Evolutionary conservation across 345 rosid genomes (phyloP), one percentile per base, ranked within the genome.

Genomic region (Corchorus olitorius): DNA sequence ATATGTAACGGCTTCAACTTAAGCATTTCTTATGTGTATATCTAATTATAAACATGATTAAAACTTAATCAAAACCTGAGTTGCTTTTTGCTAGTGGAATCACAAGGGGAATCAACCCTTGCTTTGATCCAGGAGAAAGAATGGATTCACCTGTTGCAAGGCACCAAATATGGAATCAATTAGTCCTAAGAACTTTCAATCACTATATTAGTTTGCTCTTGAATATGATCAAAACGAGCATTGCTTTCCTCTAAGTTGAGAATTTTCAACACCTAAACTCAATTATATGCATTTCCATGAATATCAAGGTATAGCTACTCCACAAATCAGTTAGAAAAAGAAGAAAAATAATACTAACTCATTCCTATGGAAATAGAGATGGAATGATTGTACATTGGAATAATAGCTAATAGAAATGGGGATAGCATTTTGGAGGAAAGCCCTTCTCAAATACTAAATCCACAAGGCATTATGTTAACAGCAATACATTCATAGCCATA

Each of bases 111-210:
- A 91, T 86, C 46, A 89, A 73, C 15, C 96, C 93, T 80, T 87
- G 81, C 88, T 83, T 91, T n/a, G 90, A 83, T 83, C 92, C 89
- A 58, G 97, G 97, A 81, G 97, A 89, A 67, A 88, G 72, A 61
- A 94, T 81, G 68, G 86, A 84, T 75, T 90, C 91, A 75, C 97
- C 97, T 90, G 78, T 70, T 54, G 74, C 19, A 55, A 35, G 37
- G 19, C 35, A 45, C 49, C 33, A n/a, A 13, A 75, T 53, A 43
- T 39, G 27, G 45, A 52, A 17, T 35, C 48, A 2, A 16, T 64
- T 37, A 39, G 48, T 39, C 48, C 22, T 33, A 27, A 27, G 14
- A 16, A 14, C 50, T 27, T 50, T 50, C 14, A 69, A 49, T 46
- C 71, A 67, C 20, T 67, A 13, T 67, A 39, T 19, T 37, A 37